Conservation (phyloP, 176 grass and related monocot species). For the Oryza meridionalis region DNA sequence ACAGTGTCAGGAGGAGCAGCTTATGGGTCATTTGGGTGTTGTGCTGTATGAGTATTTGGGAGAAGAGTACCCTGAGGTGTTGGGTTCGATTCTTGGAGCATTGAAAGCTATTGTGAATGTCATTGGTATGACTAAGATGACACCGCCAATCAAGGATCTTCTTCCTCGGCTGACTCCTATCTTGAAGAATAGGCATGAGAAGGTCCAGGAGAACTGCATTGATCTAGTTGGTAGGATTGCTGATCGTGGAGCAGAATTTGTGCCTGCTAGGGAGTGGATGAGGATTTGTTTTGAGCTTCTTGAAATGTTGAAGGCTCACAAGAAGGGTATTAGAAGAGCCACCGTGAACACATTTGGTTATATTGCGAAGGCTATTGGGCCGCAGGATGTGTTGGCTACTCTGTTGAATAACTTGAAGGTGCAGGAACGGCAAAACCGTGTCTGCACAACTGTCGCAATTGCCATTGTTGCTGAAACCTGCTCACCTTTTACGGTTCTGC, state of each 20-base stretch:
- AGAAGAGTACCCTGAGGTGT: constrained; percentile 96
- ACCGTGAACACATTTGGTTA: constrained; percentile 99
- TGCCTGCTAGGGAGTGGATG: constrained; percentile 98
- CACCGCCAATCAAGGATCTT: constrained; percentile 95
- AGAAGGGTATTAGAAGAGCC: constrained; percentile 94
- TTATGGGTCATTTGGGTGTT: constrained; percentile 97
- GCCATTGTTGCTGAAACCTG: constrained; percentile 98
- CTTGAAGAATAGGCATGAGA: constrained; percentile 97
- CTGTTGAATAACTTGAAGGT: constrained; percentile 95
- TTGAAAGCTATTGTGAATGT: constrained; percentile 98
- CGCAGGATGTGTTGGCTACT: constrained; percentile 91
- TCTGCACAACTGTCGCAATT: constrained; percentile 95
- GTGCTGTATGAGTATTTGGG: constrained; percentile 96
- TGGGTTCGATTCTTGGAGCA: constrained; percentile 96
- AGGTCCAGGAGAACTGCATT: constrained; percentile 99
- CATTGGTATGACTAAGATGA: constrained; percentile 99
- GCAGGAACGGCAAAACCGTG: constrained; percentile 95
- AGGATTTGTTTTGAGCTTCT: constrained; percentile 97
- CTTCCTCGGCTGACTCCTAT: constrained; percentile 93
- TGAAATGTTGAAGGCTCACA: constrained; percentile 99
- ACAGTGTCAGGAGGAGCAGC: constrained; percentile 94
- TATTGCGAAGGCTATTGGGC: constrained; percentile 96
- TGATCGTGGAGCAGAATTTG: constrained; percentile 97
- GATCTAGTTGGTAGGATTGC: constrained; percentile 97
- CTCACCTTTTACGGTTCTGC: constrained; percentile 91